Evolutionary conservation across 495 filamentous ascomycete species (phyloP).

Genomic region (Annulohypoxylon stygium): DNA sequence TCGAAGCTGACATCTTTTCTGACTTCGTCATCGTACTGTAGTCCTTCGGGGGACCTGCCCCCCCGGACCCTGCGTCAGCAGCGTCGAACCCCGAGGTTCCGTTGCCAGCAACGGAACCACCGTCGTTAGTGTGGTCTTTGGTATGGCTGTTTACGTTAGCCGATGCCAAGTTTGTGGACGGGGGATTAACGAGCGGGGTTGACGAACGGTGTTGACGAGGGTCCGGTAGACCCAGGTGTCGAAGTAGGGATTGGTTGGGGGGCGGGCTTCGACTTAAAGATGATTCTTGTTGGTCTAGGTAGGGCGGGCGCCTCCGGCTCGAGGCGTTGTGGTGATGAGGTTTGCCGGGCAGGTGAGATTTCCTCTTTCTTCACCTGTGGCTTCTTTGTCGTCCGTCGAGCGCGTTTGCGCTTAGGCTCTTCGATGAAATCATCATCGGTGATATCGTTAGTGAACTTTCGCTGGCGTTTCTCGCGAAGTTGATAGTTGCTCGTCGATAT

Average conservation of each 20-base stretch:
- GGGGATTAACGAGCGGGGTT: not conserved
- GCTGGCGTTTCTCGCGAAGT: constrained; percentile 50
- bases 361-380: constrained; percentile 24
- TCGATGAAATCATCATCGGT: constrained; percentile 43
- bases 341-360: constrained; percentile 9
- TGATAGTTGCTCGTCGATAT: constrained; percentile 49
- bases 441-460: constrained; percentile 47
- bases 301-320: constrained; percentile 22
- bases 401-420: constrained; percentile 47
- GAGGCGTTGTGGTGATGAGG: constrained; percentile 22
- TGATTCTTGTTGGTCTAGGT: constrained; percentile 43
- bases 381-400: constrained; percentile 46
- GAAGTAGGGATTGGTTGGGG: constrained; percentile 23
- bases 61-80: constrained; percentile 35
- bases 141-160: constrained; percentile 13
- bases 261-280: constrained; percentile 28
- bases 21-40: constrained; percentile 66
- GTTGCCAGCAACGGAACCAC: constrained; percentile 24
- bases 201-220: constrained; percentile 35
- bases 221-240: constrained; percentile 35
- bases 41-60: constrained; percentile 52
- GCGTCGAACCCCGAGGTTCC: constrained; percentile 24
- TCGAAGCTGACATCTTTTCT: constrained; percentile 65
- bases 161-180: constrained; percentile 24
- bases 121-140: constrained; percentile 10